Evolutionary conservation across 805 yeast genomes (phyloP), one percentile per base, ranked within the genome.

Genomic region (Kuraishia piskuri): DNA sequence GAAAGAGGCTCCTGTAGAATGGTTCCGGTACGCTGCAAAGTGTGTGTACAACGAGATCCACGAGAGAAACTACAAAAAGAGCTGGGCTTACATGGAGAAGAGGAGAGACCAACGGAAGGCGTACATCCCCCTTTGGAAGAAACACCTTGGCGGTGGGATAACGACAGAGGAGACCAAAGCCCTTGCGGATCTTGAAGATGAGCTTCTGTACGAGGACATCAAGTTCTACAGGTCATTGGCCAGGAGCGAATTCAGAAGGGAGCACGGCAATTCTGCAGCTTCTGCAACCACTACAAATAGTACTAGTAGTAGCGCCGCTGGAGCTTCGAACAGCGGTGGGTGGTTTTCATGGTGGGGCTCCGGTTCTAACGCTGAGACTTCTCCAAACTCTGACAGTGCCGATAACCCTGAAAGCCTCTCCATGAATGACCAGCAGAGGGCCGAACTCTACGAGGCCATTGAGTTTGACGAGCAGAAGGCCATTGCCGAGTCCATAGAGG

Each of bases 361-460:
- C 37, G 54, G 59, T 4, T 44, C 48, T 3, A 17, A 56, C 2
- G 24, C 62, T 1, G 55, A 63, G 2, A 61, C 64, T 2, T 61
- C 61, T 1, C 55, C 59, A 1, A 31, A 12, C 40, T 31, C 40
- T n/a, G 40, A 31, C 14, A n/a, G 17, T n/a, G 17, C 40, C 8
- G 17, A 8, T 10, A n/a, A 31, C 40, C 17, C 40, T 31, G 68
- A 69, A 6, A 72, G 74, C 2, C 65, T 71, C 8, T 70, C 74
- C 2, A 78, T 94, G 65, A 81, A 94, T 0, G 96, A 89, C 14
- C 96, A 90, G 59, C 97, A 94, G 63, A 77, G 88, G 57, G 78
- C 89, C 63, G 99, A 95, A 55, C 73, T 94, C 21, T 91, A 90
- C 63, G 96, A 89, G 56, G 96, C 97, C 0, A 91, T 94, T 58